Conservation (phyloP, 768 basidiomycete genomes). For the Phlebiopsis flavidoalba region DNA sequence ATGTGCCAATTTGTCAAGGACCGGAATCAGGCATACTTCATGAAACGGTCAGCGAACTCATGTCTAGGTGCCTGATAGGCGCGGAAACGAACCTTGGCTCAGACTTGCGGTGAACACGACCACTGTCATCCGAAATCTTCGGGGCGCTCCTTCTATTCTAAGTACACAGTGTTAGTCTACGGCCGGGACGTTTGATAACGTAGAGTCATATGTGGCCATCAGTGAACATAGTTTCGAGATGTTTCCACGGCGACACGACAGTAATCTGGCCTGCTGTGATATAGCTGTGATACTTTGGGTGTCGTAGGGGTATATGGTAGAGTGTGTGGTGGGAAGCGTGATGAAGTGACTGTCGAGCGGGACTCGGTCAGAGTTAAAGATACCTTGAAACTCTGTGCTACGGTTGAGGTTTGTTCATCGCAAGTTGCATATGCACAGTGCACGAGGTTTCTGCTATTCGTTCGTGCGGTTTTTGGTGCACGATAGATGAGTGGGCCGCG, state of each 20-base stretch:
- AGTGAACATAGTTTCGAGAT: slow-evolving; percentile 96
- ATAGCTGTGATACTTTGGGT: no score
- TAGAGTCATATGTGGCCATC: slow-evolving; percentile 99
- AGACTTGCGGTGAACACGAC: slow-evolving; percentile 98
- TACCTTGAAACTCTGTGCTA: slow-evolving; percentile 98
- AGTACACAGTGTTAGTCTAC: slow-evolving; percentile 95
- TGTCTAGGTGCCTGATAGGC: not conserved
- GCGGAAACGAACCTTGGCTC: slow-evolving; percentile 79
- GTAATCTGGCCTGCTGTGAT: slow-evolving; percentile 89
- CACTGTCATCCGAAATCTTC: slow-evolving; percentile 95
- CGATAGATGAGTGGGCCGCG: no score
- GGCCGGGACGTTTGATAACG: slow-evolving; percentile 96
- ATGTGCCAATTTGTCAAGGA: slow-evolving; percentile 94
- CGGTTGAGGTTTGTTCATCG: slow-evolving; percentile 98
- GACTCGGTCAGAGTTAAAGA: not conserved
- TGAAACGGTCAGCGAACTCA: not conserved
- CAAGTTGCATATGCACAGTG: slow-evolving; percentile 92
- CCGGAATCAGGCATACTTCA: slow-evolving; percentile 96
- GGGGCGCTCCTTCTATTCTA: slow-evolving; percentile 98
- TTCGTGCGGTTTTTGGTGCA: no score
- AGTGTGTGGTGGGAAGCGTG: no score
- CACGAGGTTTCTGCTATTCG: slow-evolving; percentile 88
- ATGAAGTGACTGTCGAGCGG: no score
- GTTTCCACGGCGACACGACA: slow-evolving; percentile 99
- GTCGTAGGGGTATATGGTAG: slow-evolving; percentile 11